Base-by-base conservation (phyloP, 352 stramenopile species). In the Phytophthora macrochlamydospora region DNA sequence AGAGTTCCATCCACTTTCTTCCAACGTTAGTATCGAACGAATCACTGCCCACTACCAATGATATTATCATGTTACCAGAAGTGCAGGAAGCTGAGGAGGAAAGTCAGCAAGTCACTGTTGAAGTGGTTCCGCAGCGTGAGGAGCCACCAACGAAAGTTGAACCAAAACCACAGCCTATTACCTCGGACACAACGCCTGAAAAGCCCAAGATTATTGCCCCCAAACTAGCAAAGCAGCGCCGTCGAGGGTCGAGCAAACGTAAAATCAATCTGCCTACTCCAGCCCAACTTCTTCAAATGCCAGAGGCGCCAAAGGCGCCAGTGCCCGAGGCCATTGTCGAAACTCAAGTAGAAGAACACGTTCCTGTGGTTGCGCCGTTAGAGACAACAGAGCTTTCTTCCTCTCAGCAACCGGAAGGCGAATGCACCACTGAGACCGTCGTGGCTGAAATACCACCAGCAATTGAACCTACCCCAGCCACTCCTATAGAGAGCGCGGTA, bases 341-440 rank as follows among this genome's bases (percentile, higher is more conserved):
- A 33, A 7, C 4, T 30, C 9, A 52, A 38, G 8, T n/a, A 37
- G 11, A 13, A 1, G 8, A 52, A 24, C 18, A 24, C 18, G 46
- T 9, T 38, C 28, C 2, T 18, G 18, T 18, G 7, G 7, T 9
- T 5, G 7, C n/a, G 42, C 4, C 3, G 9, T 3, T 40, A 43
- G 28, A 44, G 48, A 11, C 38, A 28, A 31, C 60, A 31, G 18
- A 24, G 18, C 18, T 24, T 24, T 3, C 51, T 56, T 13, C 48
- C 28, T 28, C 38, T 38, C 43, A 71, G n/a, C 62, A 75, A 30
- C 45, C 62, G 18, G 67, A 75, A 55, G 67, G 53, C 6, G 62
- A 75, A 50, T 48, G 62, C 56, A 75, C 67, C 14, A 75, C 67
- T 0, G 67, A 75, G 12, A 37, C 28, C 3, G 51, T 53, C 8